phyloP scores from a whole-genome alignment of 2,329 filamentous ascomycete species.

The Taxawa tesnikishii region DNA sequence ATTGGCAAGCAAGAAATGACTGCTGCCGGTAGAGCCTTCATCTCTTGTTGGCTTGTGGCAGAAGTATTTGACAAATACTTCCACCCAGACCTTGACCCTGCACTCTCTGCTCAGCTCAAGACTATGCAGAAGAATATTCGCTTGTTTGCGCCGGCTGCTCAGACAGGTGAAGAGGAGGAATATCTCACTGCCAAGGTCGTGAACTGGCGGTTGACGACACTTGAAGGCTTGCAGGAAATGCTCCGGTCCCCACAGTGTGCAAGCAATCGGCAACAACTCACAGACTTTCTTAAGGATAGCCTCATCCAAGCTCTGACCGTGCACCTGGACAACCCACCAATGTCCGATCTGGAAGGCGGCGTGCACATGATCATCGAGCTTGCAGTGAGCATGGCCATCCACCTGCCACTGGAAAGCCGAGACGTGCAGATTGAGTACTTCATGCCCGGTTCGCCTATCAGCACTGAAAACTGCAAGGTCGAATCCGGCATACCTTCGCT shows the following conservation, averaged over 20 bases:
- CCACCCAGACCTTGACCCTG: conserved; percentile 72
- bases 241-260: conserved; percentile 54
- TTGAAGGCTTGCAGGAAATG: conserved; percentile 72
- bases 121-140: conserved; percentile 80
- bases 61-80: conserved; percentile 88
- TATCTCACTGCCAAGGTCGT: conserved; percentile 78
- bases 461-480: conserved; percentile 69
- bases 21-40: conserved; percentile 76
- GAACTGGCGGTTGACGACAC: conserved; percentile 83
- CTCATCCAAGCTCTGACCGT: conserved; percentile 60
- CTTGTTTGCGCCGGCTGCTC: conserved; percentile 57
- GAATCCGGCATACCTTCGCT: conserved; percentile 46
- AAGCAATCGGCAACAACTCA: conserved; percentile 50
- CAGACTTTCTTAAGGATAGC: conserved; percentile 48
- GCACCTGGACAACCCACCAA: conserved; percentile 64
- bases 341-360: conserved; percentile 72
- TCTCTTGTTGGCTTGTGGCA: conserved; percentile 80
- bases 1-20: conserved; percentile 97
- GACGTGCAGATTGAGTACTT: conserved; percentile 85
- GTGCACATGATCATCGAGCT: conserved; percentile 89
- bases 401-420: conserved; percentile 79
- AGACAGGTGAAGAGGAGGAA: conserved; percentile 77
- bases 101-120: conserved; percentile 69
- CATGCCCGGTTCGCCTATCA: conserved; percentile 58
- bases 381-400: conserved; percentile 71